Conservation (phyloP, 73 alveolate genomes). For the Breviolum minutum region DNA sequence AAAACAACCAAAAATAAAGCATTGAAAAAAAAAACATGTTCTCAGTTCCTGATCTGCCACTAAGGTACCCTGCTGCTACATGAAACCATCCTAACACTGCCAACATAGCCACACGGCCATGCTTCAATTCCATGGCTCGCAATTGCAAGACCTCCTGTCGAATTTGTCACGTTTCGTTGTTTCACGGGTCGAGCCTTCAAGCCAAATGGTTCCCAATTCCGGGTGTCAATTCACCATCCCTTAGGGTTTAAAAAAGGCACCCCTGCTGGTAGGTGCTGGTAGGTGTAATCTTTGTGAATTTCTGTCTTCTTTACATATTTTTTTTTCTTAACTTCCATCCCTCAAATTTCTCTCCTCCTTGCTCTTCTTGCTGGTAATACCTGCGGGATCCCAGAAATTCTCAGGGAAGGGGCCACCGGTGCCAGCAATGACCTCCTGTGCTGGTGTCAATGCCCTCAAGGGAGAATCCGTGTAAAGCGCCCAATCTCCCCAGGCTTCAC, state of each 20-base stretch:
- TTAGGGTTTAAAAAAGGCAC: too few relatives aligned
- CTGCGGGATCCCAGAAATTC: slow-evolving; percentile 90
- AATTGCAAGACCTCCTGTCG: slow-evolving; percentile 21
- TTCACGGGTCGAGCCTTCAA: not conserved
- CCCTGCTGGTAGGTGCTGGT: too few relatives aligned
- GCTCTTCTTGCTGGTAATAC: slow-evolving; percentile 52
- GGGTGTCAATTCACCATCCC: too few relatives aligned
- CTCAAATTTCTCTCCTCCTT: slow-evolving; percentile 24
- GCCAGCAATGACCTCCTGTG: slow-evolving; percentile 85
- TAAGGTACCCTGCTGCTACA: slow-evolving; percentile 15
- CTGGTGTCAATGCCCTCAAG: slow-evolving; percentile 48
- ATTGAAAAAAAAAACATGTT: too few relatives aligned
- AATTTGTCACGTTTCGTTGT: too few relatives aligned
- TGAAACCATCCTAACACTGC: slow-evolving; percentile 59
- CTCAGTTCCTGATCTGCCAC: too few relatives aligned
- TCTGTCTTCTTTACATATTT: too few relatives aligned
- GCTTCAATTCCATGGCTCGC: slow-evolving; percentile 46
- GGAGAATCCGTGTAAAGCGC: slow-evolving; percentile 82
- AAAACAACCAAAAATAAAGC: too few relatives aligned
- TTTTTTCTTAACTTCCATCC: not conserved
- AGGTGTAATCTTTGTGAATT: too few relatives aligned
- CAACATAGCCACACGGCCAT: slow-evolving; percentile 79
- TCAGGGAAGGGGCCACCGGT: slow-evolving; percentile 94
- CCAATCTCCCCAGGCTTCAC: slow-evolving; percentile 89
- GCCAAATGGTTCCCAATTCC: not conserved